Conservation (phyloP, 1,139 yeast genomes). For the Diutina neorugosa region DNA sequence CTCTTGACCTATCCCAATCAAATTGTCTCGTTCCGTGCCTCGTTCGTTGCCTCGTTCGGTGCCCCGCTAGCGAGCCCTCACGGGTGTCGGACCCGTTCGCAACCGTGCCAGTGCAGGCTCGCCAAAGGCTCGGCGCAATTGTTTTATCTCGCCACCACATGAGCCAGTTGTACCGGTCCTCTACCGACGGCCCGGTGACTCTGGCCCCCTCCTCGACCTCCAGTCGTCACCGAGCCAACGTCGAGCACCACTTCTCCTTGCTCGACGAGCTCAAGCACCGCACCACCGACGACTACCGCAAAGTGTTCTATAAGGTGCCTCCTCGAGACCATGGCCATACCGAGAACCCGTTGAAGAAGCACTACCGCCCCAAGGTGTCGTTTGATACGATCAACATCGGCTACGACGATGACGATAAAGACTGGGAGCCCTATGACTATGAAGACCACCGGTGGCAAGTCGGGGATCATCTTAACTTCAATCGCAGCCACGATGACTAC, state of each 20-base stretch:
- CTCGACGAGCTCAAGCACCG: neutral
- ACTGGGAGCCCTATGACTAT: neutral
- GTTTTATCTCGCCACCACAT: neutral
- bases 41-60: neutral
- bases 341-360: neutral
- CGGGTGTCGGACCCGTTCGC: neutral
- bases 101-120: neutral
- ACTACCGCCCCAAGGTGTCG: neutral
- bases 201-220: too few species aligned
- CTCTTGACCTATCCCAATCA: too few species aligned
- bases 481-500: neutral
- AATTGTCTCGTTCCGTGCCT: too few species aligned
- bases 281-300: neutral
- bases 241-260: neutral
- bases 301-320: neutral
- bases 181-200: slow-evolving; percentile 2
- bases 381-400: slow-evolving; percentile 34
- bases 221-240: neutral
- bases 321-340: neutral
- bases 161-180: neutral
- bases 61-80: neutral
- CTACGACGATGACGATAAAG: slow-evolving; percentile 12
- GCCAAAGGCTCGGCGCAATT: neutral
- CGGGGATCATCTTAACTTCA: neutral
- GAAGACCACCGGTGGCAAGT: slow-evolving; percentile 1